These are phyloP conservation scores for Agrocybe praecox DNA, from an alignment of 768 basidiomycete genomes.

Conservation along the genomic window DNA sequence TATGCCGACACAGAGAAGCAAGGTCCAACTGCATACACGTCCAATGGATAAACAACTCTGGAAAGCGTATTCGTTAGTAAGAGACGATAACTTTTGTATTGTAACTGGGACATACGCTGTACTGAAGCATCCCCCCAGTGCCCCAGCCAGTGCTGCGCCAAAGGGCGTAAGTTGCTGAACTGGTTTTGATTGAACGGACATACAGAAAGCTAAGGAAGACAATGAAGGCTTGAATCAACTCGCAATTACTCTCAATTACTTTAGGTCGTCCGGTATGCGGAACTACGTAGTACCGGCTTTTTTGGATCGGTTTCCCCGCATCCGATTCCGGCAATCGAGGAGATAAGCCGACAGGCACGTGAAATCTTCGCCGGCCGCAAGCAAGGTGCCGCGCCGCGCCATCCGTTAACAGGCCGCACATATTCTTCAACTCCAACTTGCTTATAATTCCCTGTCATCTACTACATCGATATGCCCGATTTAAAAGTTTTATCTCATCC, in stretches of 20 bases:
- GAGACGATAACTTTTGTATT: constrained; percentile 1
- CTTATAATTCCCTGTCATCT: not conserved
- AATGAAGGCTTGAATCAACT: constrained; percentile 15
- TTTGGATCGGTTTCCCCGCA: constrained; percentile 2
- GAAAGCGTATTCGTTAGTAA: constrained; percentile 6
- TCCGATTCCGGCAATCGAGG: not conserved
- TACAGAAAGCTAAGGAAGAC: constrained; percentile 23
- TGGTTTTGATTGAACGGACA: constrained; percentile 60
- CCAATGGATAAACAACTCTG: constrained; percentile 93
- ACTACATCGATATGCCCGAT: not conserved
- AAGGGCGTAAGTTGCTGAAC: constrained; percentile 78
- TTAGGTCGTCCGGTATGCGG: constrained; percentile 15
- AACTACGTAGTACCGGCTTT: constrained; percentile 12
- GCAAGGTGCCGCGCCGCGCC: no score
- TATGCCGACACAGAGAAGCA: not conserved
- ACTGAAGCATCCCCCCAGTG: constrained; percentile 90
- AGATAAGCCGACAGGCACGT: constrained; percentile 5
- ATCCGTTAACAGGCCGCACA: no score
- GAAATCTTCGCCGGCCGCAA: constrained; percentile 1
- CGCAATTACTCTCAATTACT: not conserved
- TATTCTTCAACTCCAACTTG: no score
- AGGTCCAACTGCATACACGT: constrained; percentile 65
- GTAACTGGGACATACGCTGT: constrained; percentile 69
- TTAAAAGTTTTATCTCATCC: not conserved
- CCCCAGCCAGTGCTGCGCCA: constrained; percentile 89